These are phyloP conservation scores for Penicillium sp. DNA, from an alignment of 2,329 filamentous ascomycete genomes.

Conservation along the genomic window DNA sequence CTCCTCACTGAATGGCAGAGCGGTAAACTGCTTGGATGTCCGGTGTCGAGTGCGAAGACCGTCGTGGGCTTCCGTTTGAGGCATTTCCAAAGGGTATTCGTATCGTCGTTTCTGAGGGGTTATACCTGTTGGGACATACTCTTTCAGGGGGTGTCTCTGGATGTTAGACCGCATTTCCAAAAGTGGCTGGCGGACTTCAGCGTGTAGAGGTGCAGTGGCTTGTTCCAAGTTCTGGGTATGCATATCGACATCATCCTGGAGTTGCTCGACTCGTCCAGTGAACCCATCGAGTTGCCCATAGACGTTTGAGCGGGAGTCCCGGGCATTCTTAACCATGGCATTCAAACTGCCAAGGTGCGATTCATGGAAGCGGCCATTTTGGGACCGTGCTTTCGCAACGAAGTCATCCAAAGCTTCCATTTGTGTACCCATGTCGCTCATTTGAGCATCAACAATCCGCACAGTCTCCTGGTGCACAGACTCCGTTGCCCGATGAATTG, in stretches of 20 bases:
- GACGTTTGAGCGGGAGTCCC: slow-evolving; percentile 70
- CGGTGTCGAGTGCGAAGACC: slow-evolving; percentile 53
- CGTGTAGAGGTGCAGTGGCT: slow-evolving; percentile 59
- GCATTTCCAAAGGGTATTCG: slow-evolving; percentile 73
- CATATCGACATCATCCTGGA: slow-evolving; percentile 66
- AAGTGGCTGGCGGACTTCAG: slow-evolving; percentile 66
- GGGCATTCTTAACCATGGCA: slow-evolving; percentile 64
- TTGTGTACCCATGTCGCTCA: slow-evolving; percentile 80
- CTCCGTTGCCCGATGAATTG: slow-evolving; percentile 78
- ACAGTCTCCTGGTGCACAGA: slow-evolving; percentile 89
- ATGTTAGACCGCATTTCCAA: slow-evolving; percentile 69
- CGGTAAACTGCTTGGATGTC: slow-evolving; percentile 38
- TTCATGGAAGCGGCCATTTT: slow-evolving; percentile 75
- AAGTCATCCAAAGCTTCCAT: slow-evolving; percentile 90
- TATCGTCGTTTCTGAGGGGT: slow-evolving; percentile 82
- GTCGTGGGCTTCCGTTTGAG: slow-evolving; percentile 67
- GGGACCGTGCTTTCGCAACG: slow-evolving; percentile 73
- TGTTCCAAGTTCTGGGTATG: slow-evolving; percentile 59
- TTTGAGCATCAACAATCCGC: slow-evolving; percentile 83
- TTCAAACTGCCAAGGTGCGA: slow-evolving; percentile 66
- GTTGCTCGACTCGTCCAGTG: slow-evolving; percentile 63
- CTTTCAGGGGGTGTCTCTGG: slow-evolving; percentile 61
- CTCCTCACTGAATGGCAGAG: slow-evolving; percentile 34
- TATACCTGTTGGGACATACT: slow-evolving; percentile 80
- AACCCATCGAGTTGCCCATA: slow-evolving; percentile 67